Conservation (phyloP, 148 eudicot genomes). For the Pharnaceum exiguum region DNA sequence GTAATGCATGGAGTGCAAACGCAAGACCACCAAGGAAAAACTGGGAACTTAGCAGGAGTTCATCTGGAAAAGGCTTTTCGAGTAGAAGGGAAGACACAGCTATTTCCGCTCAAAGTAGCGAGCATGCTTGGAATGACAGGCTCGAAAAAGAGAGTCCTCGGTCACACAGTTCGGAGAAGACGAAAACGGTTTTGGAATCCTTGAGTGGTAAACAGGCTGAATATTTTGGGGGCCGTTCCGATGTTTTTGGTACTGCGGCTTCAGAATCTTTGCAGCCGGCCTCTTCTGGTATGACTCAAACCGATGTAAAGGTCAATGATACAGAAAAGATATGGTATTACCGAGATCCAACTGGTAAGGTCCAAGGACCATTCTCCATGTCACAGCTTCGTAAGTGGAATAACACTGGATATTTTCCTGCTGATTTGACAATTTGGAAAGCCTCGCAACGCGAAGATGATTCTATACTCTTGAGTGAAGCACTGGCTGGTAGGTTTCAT, state of each 20-base stretch:
- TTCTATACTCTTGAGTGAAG: constrained; percentile 65
- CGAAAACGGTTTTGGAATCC: constrained; percentile 27
- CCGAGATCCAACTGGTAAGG: constrained; percentile 80
- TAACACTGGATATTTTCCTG: constrained; percentile 83
- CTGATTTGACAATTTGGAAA: constrained; percentile 72
- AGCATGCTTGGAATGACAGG: constrained; percentile 43
- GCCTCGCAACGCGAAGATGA: constrained; percentile 47
- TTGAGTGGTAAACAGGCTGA: constrained; percentile 21
- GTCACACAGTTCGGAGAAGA: constrained; percentile 36
- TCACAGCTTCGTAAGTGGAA: constrained; percentile 90
- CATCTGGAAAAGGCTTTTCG: constrained; percentile 37
- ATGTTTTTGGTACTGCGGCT: constrained; percentile 25
- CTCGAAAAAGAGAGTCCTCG: constrained; percentile 31
- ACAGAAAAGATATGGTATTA: constrained; percentile 84
- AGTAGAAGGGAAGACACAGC: constrained; percentile 39
- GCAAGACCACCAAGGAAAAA: constrained; percentile 40
- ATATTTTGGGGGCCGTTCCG: constrained; percentile 27
- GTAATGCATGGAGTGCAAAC: constrained; percentile 57
- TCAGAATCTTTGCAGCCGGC: constrained; percentile 37
- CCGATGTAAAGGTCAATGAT: constrained; percentile 41
- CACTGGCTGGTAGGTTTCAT: constrained; percentile 65
- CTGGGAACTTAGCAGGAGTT: constrained; percentile 46
- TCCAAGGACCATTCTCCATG: constrained; percentile 94
- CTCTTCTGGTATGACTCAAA: constrained; percentile 28
- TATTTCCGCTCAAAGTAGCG: constrained; percentile 29